Evolutionary conservation across 2,329 filamentous ascomycete species (phyloP), one percentile per base, ranked within the genome.

Genomic region (Trichoderma cornu-damae): DNA sequence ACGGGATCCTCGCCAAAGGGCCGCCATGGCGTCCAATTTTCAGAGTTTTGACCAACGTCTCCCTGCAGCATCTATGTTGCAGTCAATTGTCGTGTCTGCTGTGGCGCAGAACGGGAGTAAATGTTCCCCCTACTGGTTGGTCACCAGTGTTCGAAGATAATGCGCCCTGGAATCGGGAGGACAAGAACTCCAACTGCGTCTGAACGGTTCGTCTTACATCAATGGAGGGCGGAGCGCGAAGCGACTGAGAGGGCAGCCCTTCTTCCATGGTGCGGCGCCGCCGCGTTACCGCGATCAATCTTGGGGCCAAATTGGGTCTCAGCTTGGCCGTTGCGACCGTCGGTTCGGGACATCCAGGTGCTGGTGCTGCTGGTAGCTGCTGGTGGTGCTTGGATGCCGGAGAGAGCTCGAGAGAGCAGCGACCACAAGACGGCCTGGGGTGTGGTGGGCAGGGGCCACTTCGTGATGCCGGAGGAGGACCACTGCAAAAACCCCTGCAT

Each of bases 311-410:
- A 44, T 52, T 48, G 40, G 24, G 55, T 58, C 55, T 58, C 40
- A 52, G 38, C 46, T 46, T 26, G 28, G 47, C 48, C 40, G 55
- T 58, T 52, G 55, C 18, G 40, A 30, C 55, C 55, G 55, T 58
- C 47, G 55, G 40, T 34, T 58, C 40, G 48, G 40, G 48, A 51
- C 47, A 58, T 58, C 32, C 18, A 35, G 37, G 34, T 50, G 37
- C 49, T 49, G 28, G 37, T 49, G 44, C 44, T 57, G 44, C 38
- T n/a, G n/a, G n/a, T n/a, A n/a, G n/a, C n/a, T n/a, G n/a, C n/a
- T n/a, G n/a, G n/a, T n/a, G n/a, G n/a, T n/a, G n/a, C n/a, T n/a
- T n/a, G n/a, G n/a, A n/a, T n/a, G 38, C 35, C 16, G 11, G 42
- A 47, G 42, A 47, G 32, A 47, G 30, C 52, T 55, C 8, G 32